Base-by-base conservation (phyloP, 129 eudicot genomes). In the Oenanthe sinensis region DNA sequence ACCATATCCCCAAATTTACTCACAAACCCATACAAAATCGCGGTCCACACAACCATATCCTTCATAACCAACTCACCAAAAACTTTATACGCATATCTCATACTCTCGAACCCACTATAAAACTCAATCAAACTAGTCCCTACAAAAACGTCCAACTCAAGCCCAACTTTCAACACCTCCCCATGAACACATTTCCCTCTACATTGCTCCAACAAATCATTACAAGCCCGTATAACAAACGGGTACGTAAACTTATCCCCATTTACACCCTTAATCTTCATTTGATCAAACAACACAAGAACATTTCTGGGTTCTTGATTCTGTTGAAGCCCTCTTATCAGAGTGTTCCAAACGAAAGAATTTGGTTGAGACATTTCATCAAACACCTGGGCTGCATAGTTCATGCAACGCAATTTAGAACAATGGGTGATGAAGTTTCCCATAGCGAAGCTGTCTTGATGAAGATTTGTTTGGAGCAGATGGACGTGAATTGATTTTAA, bases 341-440 rank as follows among this genome's bases (percentile, higher is more conserved):
- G 26, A 9, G 60, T 74, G 60, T 74, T 74, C 77, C 77, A 74
- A 46, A 74, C 77, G 43, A 74, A 74, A 28, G 77, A 74, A 50
- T 74, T 74, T 46, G 60, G 77, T 45, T 74, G 58, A 28, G 50
- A 54, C 84, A 81, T 75, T 10, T 65, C 36, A 28, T 81, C 80
- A 37, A 81, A 81, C 62, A 81, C 1, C 4, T 74, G 42, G 17
- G 40, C 42, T 74, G 77, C 77, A 16, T 24, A 54, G 44, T 30
- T 24, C 45, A 60, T 68, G 28, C 43, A 13, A 15, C 81, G 33
- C 24, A 65, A 28, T 43, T 60, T 5, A 22, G 77, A 46, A 76
- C 84, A 81, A 46, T 76, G 76, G 40, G 77, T 47, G 42, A 81
- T 42, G 30, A 81, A 76, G 71, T 81, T 81, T 12, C 84, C 84